Evolutionary conservation across 495 filamentous ascomycete genomes (phyloP), one percentile per base, ranked within the genome.

Genomic region (Immersiella caudata): DNA sequence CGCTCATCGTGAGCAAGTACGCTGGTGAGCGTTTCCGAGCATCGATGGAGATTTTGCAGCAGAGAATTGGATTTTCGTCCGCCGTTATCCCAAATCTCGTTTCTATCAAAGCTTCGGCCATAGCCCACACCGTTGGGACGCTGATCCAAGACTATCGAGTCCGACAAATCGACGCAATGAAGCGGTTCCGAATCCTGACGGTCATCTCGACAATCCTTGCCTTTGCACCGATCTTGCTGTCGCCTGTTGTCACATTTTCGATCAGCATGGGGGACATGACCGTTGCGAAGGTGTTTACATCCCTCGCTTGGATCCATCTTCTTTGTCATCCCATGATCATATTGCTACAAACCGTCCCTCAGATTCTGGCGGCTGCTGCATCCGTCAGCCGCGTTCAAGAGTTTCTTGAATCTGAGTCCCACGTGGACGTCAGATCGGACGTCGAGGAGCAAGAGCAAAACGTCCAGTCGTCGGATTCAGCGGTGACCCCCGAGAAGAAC

Each of bases 341-440:
- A 1, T 71, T 89, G 27, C 82, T 89, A 25, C 83, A 83, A 77
- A 78, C 82, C 1, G 67, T 89, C 14, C 81, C 84, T 66, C 75
- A 73, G 20, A 82, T 87, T 36, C 72, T 81, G n/a, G 80, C 81
- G 0, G 82, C 84, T 5, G 70, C 86, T 6, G 85, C 84, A 1
- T 86, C 83, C 36, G 87, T 90, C 64, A 70, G 76, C n/a, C 79
- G 87, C 1, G 86, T 89, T 26, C 82, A 88, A 64, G 76, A 78
- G 11, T 89, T 65, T 54, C 26, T 89, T 8, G 73, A 81, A 16
- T 79, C 79, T 21, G 76, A 73, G 20, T 60, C 57, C 6, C 18
- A 6, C 12, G 27, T 20, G 27, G 56, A 35, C 8, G 2, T 14
- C 24, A 27, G 26, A 25, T 29, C 27, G 26, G 6, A 9, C 1